Evolutionary conservation across 352 stramenopile genomes (phyloP).

Genomic region (Globisporangium takayamanum): DNA sequence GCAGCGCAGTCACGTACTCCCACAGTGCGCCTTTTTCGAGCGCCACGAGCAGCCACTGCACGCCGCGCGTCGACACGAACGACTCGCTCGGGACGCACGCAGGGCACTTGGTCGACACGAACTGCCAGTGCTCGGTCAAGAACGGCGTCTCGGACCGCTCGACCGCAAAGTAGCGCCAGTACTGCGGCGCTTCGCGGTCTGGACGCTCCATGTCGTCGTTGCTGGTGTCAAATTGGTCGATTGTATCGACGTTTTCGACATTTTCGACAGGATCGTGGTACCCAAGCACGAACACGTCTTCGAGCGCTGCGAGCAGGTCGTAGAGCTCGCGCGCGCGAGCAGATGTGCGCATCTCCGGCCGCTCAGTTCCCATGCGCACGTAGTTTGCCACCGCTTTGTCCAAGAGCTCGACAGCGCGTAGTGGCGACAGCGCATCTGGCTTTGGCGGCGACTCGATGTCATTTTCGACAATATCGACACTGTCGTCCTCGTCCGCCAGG

Average conservation of each 20-base stretch:
- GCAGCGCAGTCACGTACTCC: conserved; percentile 49
- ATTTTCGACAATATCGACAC: conserved; percentile 1
- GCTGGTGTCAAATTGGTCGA: too few relatives aligned
- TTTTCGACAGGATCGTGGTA: conserved; percentile 22
- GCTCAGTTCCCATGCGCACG: conserved; percentile 50
- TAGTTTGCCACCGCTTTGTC: conserved; percentile 57
- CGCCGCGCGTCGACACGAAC: conserved; percentile 60
- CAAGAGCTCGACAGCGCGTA: conserved; percentile 41
- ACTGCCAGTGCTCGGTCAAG: conserved; percentile 58
- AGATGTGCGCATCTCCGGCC: conserved; percentile 59
- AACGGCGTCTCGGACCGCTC: conserved; percentile 38
- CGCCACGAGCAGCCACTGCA: conserved; percentile 70
- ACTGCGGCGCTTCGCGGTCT: conserved; percentile 5
- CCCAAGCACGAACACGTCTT: conserved; percentile 65
- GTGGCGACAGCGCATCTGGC: conserved; percentile 15
- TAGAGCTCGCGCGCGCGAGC: conserved; percentile 58
- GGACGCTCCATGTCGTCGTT: not conserved
- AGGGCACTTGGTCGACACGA: conserved; percentile 46
- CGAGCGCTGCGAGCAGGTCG: conserved; percentile 58
- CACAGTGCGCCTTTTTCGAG: conserved; percentile 50
- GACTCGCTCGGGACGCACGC: conserved; percentile 43
- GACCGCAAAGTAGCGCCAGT: conserved; percentile 66
- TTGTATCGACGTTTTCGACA: not conserved
- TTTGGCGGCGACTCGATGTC: conserved; percentile 1
- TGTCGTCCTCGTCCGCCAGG: conserved; percentile 5